Conservation (phyloP, 2,329 filamentous ascomycete species). For the Talaromyces pinophilus region DNA sequence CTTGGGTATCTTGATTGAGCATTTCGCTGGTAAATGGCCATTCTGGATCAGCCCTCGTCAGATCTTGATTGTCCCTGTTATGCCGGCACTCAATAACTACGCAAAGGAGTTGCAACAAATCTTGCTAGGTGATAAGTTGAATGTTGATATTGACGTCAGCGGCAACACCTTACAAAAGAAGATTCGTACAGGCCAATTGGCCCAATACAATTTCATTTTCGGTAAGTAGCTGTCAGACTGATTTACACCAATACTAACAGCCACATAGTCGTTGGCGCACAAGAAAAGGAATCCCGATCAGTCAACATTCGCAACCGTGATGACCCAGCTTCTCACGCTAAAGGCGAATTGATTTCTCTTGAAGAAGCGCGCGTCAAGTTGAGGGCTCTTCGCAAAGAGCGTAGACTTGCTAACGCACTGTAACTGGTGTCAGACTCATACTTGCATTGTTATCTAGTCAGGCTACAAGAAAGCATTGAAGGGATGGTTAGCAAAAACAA, state of each 20-base stretch:
- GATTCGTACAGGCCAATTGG: conserved; percentile 51
- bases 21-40: conserved; percentile 56
- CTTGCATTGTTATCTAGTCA: neutral
- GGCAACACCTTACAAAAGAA: conserved; percentile 56
- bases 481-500: neutral
- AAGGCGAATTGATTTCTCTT: conserved; percentile 62
- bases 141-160: conserved; percentile 52
- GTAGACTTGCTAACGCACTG: conserved; percentile 45
- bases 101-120: conserved; percentile 50
- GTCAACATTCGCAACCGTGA: conserved; percentile 68
- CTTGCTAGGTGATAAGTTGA: conserved; percentile 48
- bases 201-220: conserved; percentile 56
- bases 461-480: neutral
- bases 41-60: conserved; percentile 56
- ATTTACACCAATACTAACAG: conserved; percentile 24
- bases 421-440: conserved; percentile 24
- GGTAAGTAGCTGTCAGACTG: conserved; percentile 36
- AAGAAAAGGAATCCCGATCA: conserved; percentile 60
- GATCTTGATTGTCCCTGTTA: conserved; percentile 53
- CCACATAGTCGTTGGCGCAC: conserved; percentile 59
- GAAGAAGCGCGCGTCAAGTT: conserved; percentile 61
- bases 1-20: conserved; percentile 53
- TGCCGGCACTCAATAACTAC: conserved; percentile 53
- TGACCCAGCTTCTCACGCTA: conserved; percentile 61
- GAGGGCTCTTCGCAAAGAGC: conserved; percentile 47